These are phyloP conservation scores for Triticum turgidum DNA, from an alignment of 176 grass and related monocot genomes.

Conservation along the genomic window DNA sequence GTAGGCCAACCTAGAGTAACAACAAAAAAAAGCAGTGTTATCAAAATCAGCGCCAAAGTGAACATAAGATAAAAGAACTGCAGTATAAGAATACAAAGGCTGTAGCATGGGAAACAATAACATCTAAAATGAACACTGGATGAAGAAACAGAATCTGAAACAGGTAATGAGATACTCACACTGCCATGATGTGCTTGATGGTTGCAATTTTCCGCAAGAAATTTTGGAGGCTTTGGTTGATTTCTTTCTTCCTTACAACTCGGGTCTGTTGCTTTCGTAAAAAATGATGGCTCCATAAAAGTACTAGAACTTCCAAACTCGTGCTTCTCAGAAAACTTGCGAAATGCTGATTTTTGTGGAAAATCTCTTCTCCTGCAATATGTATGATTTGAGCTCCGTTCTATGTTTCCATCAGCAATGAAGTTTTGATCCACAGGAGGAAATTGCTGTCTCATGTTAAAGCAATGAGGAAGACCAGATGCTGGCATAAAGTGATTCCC, in stretches of 20 bases:
- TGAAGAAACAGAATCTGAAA: constrained; percentile 28
- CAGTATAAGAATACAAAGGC: not conserved
- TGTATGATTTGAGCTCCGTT: constrained; percentile 38
- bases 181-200: constrained; percentile 13
- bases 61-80: constrained; percentile 31
- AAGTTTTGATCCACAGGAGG: constrained; percentile 44
- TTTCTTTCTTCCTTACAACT: constrained; percentile 45
- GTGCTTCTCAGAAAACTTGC: constrained; percentile 61
- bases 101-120: constrained; percentile 4
- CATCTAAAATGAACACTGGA: constrained; percentile 12
- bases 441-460: constrained; percentile 59
- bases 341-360: constrained; percentile 49
- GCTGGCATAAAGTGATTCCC: constrained; percentile 51
- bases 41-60: constrained; percentile 34
- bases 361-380: constrained; percentile 63
- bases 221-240: constrained; percentile 45
- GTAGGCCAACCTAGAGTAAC: constrained; percentile 69
- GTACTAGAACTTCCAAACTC: constrained; percentile 44
- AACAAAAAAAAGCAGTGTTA: constrained; percentile 22
- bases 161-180: constrained; percentile 34
- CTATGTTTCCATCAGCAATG: constrained; percentile 55
- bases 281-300: constrained; percentile 61
- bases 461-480: constrained; percentile 57
- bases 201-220: constrained; percentile 40
- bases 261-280: constrained; percentile 34